phyloP scores from a whole-genome alignment of 1,139 yeast genomes.

The Lodderomyces elongisporus region DNA sequence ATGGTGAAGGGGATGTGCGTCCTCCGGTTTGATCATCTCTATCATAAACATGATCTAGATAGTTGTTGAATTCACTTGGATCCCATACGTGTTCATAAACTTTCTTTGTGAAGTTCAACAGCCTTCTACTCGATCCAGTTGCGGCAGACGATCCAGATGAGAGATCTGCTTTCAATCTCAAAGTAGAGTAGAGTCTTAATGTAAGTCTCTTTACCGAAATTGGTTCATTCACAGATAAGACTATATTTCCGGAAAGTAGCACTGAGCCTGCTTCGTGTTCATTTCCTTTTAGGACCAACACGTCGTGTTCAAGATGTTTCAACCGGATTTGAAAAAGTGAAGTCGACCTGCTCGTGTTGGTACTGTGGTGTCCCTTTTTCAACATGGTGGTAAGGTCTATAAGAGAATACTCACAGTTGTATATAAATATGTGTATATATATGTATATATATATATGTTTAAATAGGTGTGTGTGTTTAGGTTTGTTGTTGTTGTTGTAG shows the following conservation, averaged over 20 bases:
- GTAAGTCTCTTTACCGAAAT: constrained; percentile 59
- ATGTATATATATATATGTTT: no score
- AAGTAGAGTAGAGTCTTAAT: constrained; percentile 59
- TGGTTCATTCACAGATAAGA: constrained; percentile 73
- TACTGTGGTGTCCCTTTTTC: constrained; percentile 13
- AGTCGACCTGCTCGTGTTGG: constrained; percentile 22
- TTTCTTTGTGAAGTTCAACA: constrained; percentile 52
- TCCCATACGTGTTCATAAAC: constrained; percentile 80
- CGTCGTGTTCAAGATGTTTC: constrained; percentile 69
- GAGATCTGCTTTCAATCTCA: constrained; percentile 37
- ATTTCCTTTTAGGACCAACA: constrained; percentile 72
- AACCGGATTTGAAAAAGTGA: constrained; percentile 60
- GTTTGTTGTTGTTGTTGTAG: no score
- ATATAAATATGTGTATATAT: no score
- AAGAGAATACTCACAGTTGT: no score
- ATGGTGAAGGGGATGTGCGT: neutral
- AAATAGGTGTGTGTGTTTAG: no score
- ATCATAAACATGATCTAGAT: constrained; percentile 28
- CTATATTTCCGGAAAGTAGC: constrained; percentile 70
- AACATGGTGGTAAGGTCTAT: no score
- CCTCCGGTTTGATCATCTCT: constrained; percentile 12
- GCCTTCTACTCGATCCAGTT: constrained; percentile 29
- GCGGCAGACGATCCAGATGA: constrained; percentile 14
- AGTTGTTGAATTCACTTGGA: constrained; percentile 45
- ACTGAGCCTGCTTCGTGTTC: constrained; percentile 77